Conservation (phyloP, 1,139 yeast species). For the Kluyveromyces sp. region DNA sequence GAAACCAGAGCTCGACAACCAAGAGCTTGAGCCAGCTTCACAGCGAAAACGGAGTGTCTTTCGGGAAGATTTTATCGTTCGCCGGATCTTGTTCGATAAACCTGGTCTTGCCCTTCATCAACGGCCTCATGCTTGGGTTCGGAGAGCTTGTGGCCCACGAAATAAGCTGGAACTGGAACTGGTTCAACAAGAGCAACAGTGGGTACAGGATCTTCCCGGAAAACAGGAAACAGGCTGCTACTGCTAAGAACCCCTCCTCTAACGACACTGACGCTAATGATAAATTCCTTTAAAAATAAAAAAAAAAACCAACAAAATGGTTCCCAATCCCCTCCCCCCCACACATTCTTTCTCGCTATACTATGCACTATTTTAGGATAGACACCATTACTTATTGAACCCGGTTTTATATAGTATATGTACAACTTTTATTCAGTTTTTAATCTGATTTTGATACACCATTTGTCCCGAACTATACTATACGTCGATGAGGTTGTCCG, state of each 20-base stretch:
- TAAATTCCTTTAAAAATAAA: constrained; percentile 5
- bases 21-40: not conserved
- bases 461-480: not conserved
- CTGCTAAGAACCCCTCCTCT: not conserved
- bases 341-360: no score
- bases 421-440: not conserved
- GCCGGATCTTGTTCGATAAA: constrained; percentile 54
- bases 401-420: not conserved
- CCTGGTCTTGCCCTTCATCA: constrained; percentile 75
- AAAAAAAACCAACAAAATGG: no score
- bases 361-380: no score
- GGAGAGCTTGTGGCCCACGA: constrained; percentile 96
- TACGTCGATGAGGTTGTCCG: constrained; percentile 10
- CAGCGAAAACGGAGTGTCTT: constrained; percentile 4
- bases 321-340: no score
- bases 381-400: no score
- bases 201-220: constrained; percentile 24
- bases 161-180: constrained; percentile 70
- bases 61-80: constrained; percentile 12
- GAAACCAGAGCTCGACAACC: not conserved
- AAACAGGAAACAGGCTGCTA: constrained; percentile 9
- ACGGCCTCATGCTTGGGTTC: constrained; percentile 93
- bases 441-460: not conserved
- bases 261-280: constrained; percentile 2
- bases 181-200: constrained; percentile 62